These are phyloP conservation scores for Lasiosphaeria hispida DNA, from an alignment of 495 filamentous ascomycete species.

Conservation along the genomic window DNA sequence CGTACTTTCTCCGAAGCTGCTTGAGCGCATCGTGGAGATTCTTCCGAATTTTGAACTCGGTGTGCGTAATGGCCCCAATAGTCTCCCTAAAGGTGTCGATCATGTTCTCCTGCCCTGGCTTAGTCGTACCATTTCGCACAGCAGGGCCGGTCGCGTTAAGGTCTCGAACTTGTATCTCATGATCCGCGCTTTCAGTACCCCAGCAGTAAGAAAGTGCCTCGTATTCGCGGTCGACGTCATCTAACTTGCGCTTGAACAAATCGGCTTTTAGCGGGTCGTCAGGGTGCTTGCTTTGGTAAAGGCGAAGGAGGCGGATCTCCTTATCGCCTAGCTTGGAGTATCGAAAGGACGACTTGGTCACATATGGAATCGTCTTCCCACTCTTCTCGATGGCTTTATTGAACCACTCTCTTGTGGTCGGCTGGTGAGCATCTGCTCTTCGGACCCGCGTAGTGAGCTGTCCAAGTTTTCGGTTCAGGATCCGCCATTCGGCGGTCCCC, in stretches of 20 bases:
- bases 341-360: neutral
- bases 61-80: neutral
- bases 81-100: too few species aligned
- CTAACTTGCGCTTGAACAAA: neutral
- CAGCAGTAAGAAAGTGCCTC: constrained; percentile 9
- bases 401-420: too few species aligned
- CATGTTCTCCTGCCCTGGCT: too few species aligned
- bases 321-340: neutral
- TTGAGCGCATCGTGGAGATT: constrained; percentile 7
- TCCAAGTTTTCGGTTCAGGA: too few species aligned
- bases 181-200: neutral
- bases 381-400: too few species aligned
- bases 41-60: constrained; percentile 1
- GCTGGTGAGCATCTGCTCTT: too few species aligned
- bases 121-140: too few species aligned
- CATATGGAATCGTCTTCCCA: too few species aligned
- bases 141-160: neutral
- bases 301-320: constrained; percentile 1
- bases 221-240: neutral
- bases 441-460: too few species aligned
- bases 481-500: too few species aligned
- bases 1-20: neutral
- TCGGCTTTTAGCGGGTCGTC: neutral
- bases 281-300: neutral
- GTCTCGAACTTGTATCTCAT: neutral